Conservation (phyloP, 768 basidiomycete genomes). For the Cystobasidium ongulense region DNA sequence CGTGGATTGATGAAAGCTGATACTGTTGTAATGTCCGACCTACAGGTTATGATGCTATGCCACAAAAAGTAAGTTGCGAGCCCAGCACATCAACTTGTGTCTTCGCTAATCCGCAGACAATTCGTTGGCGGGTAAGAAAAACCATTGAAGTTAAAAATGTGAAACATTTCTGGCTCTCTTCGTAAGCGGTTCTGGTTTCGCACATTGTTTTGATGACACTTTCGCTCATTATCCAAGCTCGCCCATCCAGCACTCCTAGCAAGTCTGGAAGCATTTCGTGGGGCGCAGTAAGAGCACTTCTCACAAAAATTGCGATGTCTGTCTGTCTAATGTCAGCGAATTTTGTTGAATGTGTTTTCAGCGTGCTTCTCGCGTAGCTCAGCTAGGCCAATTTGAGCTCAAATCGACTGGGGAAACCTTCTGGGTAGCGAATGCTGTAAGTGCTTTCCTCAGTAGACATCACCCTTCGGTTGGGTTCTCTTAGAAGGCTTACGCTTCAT, state of each 20-base stretch:
- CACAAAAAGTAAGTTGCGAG: not conserved
- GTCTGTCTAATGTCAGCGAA: too few relatives aligned
- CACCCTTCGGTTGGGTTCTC: not conserved
- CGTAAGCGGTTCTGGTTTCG: not conserved
- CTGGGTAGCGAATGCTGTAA: not conserved
- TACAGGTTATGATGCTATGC: not conserved
- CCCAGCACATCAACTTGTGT: not conserved
- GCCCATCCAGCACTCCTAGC: not conserved
- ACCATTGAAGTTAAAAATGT: not conserved
- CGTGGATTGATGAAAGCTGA: not conserved
- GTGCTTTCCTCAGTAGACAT: not conserved
- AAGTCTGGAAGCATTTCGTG: not conserved
- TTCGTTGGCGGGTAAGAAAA: not conserved
- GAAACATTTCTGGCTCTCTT: not conserved
- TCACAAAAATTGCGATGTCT: too few relatives aligned
- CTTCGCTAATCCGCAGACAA: not conserved
- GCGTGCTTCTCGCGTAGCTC: not conserved
- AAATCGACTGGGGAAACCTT: not conserved
- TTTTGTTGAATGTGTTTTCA: too few relatives aligned
- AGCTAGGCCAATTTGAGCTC: not conserved
- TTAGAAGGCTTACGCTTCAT: not conserved
- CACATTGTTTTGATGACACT: too few relatives aligned
- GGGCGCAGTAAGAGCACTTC: not conserved
- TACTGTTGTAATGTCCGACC: not conserved
- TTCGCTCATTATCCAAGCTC: too few relatives aligned